A percentile compares a stretch with the other conserved stretches of the same genome.
Evolutionary conservation across 1,139 yeast species (phyloP).

Genomic region (Debaryomycetaceae sp.): DNA sequence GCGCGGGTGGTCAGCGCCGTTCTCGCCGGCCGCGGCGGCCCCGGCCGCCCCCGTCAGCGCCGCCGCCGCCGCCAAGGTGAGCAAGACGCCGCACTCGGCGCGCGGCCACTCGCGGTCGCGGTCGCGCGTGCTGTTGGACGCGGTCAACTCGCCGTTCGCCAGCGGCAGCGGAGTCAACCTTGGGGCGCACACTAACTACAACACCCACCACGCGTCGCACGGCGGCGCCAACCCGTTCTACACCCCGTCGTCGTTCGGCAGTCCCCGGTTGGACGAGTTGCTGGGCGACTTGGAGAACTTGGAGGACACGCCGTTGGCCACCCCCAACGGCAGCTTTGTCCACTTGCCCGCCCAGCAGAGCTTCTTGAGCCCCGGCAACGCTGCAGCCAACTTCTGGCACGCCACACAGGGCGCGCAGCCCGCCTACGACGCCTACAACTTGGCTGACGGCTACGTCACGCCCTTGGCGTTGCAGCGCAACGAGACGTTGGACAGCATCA

Average conservation of each 20-base stretch:
- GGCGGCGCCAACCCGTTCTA: constrained; percentile 39
- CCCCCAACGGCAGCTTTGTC: constrained; percentile 17
- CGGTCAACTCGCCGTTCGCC: constrained; percentile 17
- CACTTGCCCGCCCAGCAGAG: constrained; percentile 9
- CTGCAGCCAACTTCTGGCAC: constrained; percentile 8
- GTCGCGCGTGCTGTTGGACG: constrained; percentile 37
- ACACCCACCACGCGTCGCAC: constrained; percentile 11
- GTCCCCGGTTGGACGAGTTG: constrained; percentile 32
- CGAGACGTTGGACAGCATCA: constrained; percentile 29
- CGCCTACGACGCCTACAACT: constrained; percentile 10
- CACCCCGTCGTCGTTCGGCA: constrained; percentile 37
- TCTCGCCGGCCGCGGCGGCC: constrained; percentile 4
- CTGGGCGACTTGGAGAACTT: constrained; percentile 25
- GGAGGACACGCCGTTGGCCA: constrained; percentile 32
- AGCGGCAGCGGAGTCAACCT: constrained; percentile 3
- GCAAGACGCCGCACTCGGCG: constrained; percentile 27
- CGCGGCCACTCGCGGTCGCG: constrained; percentile 40
- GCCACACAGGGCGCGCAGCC: constrained; percentile 10
- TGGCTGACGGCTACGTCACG: constrained; percentile 9
- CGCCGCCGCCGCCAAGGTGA: constrained; percentile 17
- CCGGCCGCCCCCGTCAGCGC: neutral
- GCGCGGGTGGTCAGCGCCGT: constrained; percentile 13
- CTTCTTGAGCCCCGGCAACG: constrained; percentile 9
- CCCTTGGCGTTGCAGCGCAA: constrained; percentile 16
- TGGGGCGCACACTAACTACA: neutral